Evolutionary conservation across 2,329 filamentous ascomycete species (phyloP).

Genomic region (Fusarium marasasianum): DNA sequence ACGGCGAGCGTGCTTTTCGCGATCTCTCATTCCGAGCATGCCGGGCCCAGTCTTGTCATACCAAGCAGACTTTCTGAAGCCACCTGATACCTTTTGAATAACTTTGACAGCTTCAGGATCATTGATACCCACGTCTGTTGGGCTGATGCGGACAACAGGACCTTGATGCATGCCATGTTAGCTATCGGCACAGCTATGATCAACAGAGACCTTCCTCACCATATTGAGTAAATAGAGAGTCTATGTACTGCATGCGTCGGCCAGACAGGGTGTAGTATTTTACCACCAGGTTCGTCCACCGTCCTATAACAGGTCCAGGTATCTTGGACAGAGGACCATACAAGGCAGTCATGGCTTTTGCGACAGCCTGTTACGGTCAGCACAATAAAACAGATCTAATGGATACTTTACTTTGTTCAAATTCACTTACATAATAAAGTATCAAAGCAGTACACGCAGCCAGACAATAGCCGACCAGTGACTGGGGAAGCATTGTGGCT

Average conservation of each 20-base stretch:
- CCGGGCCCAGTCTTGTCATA: not conserved
- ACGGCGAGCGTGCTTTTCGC: not conserved
- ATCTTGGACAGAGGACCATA: not conserved
- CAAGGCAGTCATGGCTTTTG: not conserved
- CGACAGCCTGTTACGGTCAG: not conserved
- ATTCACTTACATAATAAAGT: not conserved
- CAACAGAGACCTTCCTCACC: accelerated
- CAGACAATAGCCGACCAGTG: not conserved
- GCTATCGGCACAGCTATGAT: accelerated
- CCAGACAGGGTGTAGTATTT: not conserved
- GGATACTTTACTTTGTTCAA: accelerated
- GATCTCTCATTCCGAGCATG: slow-evolving; percentile 1
- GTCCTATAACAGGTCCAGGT: not conserved
- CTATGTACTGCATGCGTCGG: not conserved
- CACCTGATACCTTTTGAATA: not conserved
- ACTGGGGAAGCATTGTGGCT: not conserved
- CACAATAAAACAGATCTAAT: accelerated
- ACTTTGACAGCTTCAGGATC: not conserved
- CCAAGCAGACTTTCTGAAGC: not conserved
- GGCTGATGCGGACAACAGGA: not conserved
- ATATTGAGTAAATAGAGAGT: not conserved
- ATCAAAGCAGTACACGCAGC: not conserved
- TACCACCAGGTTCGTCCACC: not conserved
- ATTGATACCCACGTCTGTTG: not conserved
- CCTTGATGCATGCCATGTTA: not conserved